phyloP scores from a whole-genome alignment of 176 grass and related monocot genomes.

The Ensete glaucum region DNA sequence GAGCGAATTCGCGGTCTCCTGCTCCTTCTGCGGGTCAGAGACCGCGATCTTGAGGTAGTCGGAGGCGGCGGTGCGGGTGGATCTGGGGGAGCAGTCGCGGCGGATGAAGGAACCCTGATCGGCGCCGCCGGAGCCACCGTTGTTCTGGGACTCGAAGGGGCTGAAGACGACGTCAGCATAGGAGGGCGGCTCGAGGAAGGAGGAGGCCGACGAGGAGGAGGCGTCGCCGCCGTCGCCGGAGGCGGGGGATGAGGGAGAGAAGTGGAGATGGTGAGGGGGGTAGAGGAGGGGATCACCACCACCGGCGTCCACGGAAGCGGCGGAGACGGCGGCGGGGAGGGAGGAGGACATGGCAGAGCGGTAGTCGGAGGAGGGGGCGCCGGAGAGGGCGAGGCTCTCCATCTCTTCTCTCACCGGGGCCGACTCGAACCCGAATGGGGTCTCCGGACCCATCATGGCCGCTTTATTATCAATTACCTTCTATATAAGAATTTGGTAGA shows the following conservation, averaged over 20 bases:
- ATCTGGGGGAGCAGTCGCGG: slow-evolving; percentile 40
- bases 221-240: slow-evolving; percentile 12
- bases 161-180: slow-evolving; percentile 72
- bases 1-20: slow-evolving; percentile 55
- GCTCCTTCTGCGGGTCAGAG: slow-evolving; percentile 60
- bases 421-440: slow-evolving; percentile 3
- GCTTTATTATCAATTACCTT: neutral
- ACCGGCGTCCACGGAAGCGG: slow-evolving; percentile 25
- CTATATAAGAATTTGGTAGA: neutral
- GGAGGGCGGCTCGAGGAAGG: slow-evolving; percentile 87
- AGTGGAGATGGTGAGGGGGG: slow-evolving; percentile 33
- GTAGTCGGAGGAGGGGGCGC: slow-evolving; percentile 6
- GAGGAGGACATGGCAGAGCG: slow-evolving; percentile 11
- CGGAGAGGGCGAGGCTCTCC: slow-evolving; percentile 19
- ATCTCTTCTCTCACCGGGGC: slow-evolving; percentile 8
- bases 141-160: slow-evolving; percentile 38
- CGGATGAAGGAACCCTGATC: neutral
- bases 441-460: slow-evolving; percentile 20
- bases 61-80: slow-evolving; percentile 31
- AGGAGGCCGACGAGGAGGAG: slow-evolving; percentile 37
- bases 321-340: slow-evolving; percentile 31
- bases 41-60: slow-evolving; percentile 64
- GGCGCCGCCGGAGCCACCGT: neutral
- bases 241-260: slow-evolving; percentile 24
- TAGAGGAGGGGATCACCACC: slow-evolving; percentile 30